Percentiles rank a stretch among this genome's conserved stretches.
phyloP scores from a whole-genome alignment of 129 eudicot genomes.

The Tagetes patula region DNA sequence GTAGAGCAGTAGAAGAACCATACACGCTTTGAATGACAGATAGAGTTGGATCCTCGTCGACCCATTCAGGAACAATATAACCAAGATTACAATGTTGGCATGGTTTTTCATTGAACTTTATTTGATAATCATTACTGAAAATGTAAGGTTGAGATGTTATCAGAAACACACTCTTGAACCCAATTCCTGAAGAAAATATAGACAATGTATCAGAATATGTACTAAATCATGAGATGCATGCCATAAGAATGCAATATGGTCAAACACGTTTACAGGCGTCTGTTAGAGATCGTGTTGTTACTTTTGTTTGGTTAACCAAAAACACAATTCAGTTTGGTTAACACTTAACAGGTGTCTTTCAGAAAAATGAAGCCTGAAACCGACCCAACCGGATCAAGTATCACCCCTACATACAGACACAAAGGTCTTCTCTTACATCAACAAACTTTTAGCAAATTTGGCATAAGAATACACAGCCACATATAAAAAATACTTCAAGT shows the following conservation, averaged over 20 bases:
- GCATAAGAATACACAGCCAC: too few species aligned
- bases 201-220: background rate
- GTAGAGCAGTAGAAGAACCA: slow-evolving; percentile 40
- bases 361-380: too few species aligned
- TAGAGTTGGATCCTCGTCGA: slow-evolving; percentile 40
- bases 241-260: background rate
- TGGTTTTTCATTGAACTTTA: slow-evolving; percentile 55
- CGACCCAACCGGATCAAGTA: too few species aligned
- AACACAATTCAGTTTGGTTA: too few species aligned
- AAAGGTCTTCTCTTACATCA: too few species aligned
- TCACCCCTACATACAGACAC: too few species aligned
- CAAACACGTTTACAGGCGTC: too few species aligned
- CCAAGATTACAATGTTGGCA: slow-evolving; percentile 56
- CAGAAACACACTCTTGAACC: slow-evolving; percentile 66
- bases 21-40: slow-evolving; percentile 35
- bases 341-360: too few species aligned
- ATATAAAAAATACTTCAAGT: too few species aligned
- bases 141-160: slow-evolving; percentile 62
- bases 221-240: background rate
- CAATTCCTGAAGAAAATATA: slow-evolving; percentile 44
- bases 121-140: slow-evolving; percentile 65
- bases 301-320: too few species aligned
- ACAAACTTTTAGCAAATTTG: too few species aligned
- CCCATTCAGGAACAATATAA: slow-evolving; percentile 77
- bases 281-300: too few species aligned